phyloP scores from a whole-genome alignment of 257 asterid species.

The Nicotiana knightiana region DNA sequence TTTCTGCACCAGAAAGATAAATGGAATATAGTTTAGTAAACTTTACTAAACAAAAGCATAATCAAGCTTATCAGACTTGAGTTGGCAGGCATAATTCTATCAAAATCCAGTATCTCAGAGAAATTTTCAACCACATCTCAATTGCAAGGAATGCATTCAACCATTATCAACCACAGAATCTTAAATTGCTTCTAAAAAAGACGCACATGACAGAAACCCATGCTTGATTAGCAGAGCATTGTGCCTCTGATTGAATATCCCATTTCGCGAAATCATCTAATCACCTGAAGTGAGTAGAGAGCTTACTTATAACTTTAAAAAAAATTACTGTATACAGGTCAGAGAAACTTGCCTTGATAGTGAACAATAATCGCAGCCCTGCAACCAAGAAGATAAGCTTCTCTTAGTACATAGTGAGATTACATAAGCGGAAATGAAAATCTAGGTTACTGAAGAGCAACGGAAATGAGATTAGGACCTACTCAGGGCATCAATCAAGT shows the following conservation, averaged over 20 bases:
- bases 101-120: neutral
- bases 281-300: conserved; percentile 3
- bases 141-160: neutral
- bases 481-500: neutral
- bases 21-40: neutral
- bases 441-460: neutral
- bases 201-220: too few species aligned
- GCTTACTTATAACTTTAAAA: conserved; percentile 11
- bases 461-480: neutral
- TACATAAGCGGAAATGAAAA: neutral
- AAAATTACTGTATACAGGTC: neutral
- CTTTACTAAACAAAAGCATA: neutral
- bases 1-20: neutral
- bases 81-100: neutral
- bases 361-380: neutral
- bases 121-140: neutral
- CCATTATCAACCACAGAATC: conserved; percentile 1
- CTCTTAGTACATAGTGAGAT: neutral
- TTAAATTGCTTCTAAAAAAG: neutral
- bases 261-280: neutral
- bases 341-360: conserved; percentile 7
- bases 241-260: neutral
- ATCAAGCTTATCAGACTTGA: neutral
- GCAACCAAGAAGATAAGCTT: conserved; percentile 11
- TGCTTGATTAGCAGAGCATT: neutral